Evolutionary conservation across 306 rosid species (phyloP).

Genomic region (Carpinus fangiana): DNA sequence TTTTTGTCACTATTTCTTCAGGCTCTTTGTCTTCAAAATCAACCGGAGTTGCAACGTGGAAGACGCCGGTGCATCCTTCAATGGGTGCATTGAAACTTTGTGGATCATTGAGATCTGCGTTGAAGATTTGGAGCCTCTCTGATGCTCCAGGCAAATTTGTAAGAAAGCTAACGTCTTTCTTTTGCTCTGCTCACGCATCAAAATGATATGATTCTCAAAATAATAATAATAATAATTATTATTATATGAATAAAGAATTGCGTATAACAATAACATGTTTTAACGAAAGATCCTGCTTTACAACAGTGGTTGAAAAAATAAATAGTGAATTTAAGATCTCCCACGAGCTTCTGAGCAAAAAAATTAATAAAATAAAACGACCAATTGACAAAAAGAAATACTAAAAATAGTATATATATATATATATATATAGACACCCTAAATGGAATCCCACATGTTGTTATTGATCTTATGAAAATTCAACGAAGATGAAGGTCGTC

Average conservation of each 20-base stretch:
- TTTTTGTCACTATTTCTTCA: slow-evolving; percentile 43
- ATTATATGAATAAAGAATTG: too few relatives aligned
- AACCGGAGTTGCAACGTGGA: slow-evolving; percentile 52
- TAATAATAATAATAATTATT: too few relatives aligned
- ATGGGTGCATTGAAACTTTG: slow-evolving; percentile 47
- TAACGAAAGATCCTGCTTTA: too few relatives aligned
- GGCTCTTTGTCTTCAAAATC: slow-evolving; percentile 37
- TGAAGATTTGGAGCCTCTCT: slow-evolving; percentile 43
- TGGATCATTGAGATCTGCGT: slow-evolving; percentile 51
- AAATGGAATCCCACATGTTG: too few relatives aligned
- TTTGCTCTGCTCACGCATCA: slow-evolving; percentile 16
- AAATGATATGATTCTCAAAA: too few relatives aligned
- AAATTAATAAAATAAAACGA: background rate
- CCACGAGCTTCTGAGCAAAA: too few relatives aligned
- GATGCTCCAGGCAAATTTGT: slow-evolving; percentile 53
- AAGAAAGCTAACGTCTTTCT: slow-evolving; percentile 49
- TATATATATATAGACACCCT: too few relatives aligned
- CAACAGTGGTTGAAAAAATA: too few relatives aligned
- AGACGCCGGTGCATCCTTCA: slow-evolving; percentile 58
- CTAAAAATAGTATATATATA: too few relatives aligned
- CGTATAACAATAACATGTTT: too few relatives aligned
- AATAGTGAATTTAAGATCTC: too few relatives aligned
- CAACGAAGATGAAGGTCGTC: background rate
- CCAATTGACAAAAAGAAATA: background rate
- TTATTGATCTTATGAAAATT: too few relatives aligned